Evolutionary conservation across 75 land plant genomes (phyloP).

Genomic region (Cupressus sempervirens): DNA sequence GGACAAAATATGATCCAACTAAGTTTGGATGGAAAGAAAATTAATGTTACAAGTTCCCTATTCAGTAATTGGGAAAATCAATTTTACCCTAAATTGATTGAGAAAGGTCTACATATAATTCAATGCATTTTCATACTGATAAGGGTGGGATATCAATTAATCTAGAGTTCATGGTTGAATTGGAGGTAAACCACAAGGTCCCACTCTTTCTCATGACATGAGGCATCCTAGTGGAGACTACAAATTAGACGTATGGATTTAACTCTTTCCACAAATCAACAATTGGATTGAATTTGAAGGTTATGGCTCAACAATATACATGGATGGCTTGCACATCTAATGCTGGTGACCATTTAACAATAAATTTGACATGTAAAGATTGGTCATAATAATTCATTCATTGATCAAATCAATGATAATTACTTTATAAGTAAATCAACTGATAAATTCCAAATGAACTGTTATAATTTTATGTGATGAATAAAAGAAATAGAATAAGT

Average conservation of each 20-base stretch:
- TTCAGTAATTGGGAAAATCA: conserved; percentile 50
- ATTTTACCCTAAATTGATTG: conserved; percentile 33
- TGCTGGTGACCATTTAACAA: too few species aligned
- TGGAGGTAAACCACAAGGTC: conserved; percentile 37
- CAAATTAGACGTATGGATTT: conserved; percentile 12
- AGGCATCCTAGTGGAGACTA: conserved; percentile 47
- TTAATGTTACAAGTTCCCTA: conserved; percentile 47
- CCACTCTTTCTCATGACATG: conserved; percentile 44
- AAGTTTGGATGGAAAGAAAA: conserved; percentile 45
- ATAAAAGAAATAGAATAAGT: neutral
- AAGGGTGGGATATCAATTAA: conserved; percentile 36
- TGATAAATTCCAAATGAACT: neutral
- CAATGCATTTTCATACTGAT: conserved; percentile 37
- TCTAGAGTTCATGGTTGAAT: conserved; percentile 35
- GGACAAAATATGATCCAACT: conserved; percentile 53
- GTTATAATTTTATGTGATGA: neutral
- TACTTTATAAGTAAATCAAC: too few species aligned
- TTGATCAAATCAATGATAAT: too few species aligned
- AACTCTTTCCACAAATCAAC: neutral
- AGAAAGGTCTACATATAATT: conserved; percentile 44
- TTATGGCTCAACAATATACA: too few species aligned
- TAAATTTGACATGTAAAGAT: too few species aligned
- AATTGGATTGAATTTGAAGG: neutral
- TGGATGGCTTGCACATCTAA: too few species aligned
- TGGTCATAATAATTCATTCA: too few species aligned